Evolutionary conservation across 768 basidiomycete species (phyloP).

Genomic region (Leccinum pellstonianum): DNA sequence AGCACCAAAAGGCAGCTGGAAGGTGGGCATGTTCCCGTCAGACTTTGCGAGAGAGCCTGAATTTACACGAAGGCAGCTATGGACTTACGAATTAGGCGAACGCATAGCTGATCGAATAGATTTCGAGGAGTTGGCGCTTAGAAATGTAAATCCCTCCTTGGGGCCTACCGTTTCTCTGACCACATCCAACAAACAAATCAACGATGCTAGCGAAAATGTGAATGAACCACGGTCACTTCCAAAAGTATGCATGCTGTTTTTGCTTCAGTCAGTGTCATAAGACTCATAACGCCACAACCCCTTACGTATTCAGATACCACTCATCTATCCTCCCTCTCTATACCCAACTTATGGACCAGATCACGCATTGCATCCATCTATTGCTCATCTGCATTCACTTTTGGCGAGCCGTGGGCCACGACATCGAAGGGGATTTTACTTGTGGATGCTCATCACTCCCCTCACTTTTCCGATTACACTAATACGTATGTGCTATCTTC

Average conservation of each 20-base stretch:
- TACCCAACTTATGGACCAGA: slow-evolving; percentile 39
- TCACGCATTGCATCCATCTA: slow-evolving; percentile 32
- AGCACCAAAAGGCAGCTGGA: slow-evolving; percentile 65
- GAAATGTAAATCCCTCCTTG: slow-evolving; percentile 66
- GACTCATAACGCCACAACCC: background rate
- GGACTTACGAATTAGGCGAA: slow-evolving; percentile 62
- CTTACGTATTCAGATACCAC: slow-evolving; percentile 46
- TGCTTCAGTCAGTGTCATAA: background rate
- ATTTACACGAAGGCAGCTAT: slow-evolving; percentile 42
- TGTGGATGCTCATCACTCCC: slow-evolving; percentile 66
- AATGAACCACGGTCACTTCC: slow-evolving; percentile 6
- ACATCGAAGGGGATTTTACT: slow-evolving; percentile 63
- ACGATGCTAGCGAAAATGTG: slow-evolving; percentile 11
- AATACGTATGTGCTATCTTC: slow-evolving; percentile 54
- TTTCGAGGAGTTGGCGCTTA: slow-evolving; percentile 78
- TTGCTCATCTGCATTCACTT: slow-evolving; percentile 49
- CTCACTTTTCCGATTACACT: slow-evolving; percentile 75
- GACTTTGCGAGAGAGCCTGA: slow-evolving; percentile 2
- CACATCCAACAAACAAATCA: slow-evolving; percentile 18
- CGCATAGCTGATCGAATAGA: slow-evolving; percentile 68
- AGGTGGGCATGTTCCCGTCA: slow-evolving; percentile 44
- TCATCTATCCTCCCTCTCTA: slow-evolving; percentile 48
- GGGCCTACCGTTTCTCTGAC: slow-evolving; percentile 48
- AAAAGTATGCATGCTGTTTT: slow-evolving; percentile 13
- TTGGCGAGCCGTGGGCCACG: slow-evolving; percentile 55